A percentile compares a stretch with the other conserved stretches of the same genome.
Conservation (phyloP, 495 filamentous ascomycete species). For the Chaetomidium leptoderma region DNA sequence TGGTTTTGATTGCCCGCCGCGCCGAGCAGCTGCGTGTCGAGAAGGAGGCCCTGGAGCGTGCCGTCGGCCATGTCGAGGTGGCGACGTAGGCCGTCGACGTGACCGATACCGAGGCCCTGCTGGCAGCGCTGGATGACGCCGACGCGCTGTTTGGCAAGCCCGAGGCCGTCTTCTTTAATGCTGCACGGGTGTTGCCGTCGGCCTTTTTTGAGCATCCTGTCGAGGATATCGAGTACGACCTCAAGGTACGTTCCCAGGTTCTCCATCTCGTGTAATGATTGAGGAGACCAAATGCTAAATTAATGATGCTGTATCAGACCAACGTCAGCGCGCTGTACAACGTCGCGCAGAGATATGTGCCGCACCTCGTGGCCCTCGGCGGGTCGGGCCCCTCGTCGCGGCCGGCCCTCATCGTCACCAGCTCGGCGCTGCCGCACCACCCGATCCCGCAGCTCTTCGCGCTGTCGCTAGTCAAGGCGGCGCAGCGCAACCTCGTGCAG, state of each 20-base stretch:
- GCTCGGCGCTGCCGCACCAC: conserved; percentile 30
- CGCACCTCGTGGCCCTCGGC: conserved; percentile 28
- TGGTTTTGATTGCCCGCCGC: conserved; percentile 39
- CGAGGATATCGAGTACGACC: conserved; percentile 37
- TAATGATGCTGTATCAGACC: conserved; percentile 25
- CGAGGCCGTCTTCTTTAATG: conserved; percentile 41
- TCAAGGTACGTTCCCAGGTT: conserved; percentile 28
- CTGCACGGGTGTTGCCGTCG: conserved; percentile 33
- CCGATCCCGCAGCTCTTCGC: conserved; percentile 40
- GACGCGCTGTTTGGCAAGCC: conserved; percentile 29
- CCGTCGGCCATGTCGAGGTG: conserved; percentile 25
- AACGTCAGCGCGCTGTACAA: conserved; percentile 38
- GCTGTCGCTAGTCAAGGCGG: conserved; percentile 41
- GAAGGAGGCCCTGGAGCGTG: conserved; percentile 24
- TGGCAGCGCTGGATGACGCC: conserved; percentile 29
- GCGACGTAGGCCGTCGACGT: conserved; percentile 34
- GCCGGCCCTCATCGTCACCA: conserved; percentile 38
- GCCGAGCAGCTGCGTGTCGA: conserved; percentile 33
- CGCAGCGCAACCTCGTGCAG: conserved; percentile 40
- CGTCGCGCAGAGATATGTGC: conserved; percentile 34
- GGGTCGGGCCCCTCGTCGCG: conserved; percentile 22
- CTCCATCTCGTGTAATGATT: too few relatives aligned
- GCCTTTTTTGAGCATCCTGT: conserved; percentile 28
- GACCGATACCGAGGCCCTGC: conserved; percentile 26
- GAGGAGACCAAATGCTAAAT: background rate